These are phyloP conservation scores for Hypericum perforatum DNA, from an alignment of 345 rosid species.

Conservation along the genomic window DNA sequence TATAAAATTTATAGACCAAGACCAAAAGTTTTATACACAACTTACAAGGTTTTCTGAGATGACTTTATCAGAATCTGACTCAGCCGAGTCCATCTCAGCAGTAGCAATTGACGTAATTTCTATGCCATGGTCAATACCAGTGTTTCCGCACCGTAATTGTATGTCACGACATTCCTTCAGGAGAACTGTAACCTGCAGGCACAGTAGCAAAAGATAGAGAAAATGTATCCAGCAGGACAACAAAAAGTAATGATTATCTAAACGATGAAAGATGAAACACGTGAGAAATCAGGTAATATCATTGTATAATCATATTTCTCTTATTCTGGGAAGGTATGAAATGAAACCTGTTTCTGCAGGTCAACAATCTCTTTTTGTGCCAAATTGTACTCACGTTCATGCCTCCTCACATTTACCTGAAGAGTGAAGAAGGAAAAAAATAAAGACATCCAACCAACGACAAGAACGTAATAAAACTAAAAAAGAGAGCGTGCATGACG, in stretches of 20 bases:
- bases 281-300: too few relatives aligned
- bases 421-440: constrained; percentile 13
- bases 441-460: background rate
- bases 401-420: constrained; percentile 72
- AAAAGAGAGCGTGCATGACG: background rate
- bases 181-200: constrained; percentile 67
- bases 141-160: constrained; percentile 77
- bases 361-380: constrained; percentile 77
- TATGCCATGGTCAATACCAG: constrained; percentile 33
- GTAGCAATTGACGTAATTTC: constrained; percentile 25
- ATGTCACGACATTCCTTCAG: constrained; percentile 93
- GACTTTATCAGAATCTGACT: constrained; percentile 55
- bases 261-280: constrained; percentile 21
- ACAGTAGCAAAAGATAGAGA: background rate
- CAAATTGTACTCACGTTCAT: constrained; percentile 54
- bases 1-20: constrained; percentile 3
- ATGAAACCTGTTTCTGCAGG: constrained; percentile 72
- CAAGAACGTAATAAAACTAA: constrained; percentile 8
- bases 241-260: background rate
- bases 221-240: background rate
- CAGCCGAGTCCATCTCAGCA: constrained; percentile 39
- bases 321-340: background rate
- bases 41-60: constrained; percentile 72
- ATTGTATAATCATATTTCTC: too few relatives aligned
- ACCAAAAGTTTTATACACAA: constrained; percentile 5